Conservation (phyloP, 257 asterid species). For the Datura wrightii region DNA sequence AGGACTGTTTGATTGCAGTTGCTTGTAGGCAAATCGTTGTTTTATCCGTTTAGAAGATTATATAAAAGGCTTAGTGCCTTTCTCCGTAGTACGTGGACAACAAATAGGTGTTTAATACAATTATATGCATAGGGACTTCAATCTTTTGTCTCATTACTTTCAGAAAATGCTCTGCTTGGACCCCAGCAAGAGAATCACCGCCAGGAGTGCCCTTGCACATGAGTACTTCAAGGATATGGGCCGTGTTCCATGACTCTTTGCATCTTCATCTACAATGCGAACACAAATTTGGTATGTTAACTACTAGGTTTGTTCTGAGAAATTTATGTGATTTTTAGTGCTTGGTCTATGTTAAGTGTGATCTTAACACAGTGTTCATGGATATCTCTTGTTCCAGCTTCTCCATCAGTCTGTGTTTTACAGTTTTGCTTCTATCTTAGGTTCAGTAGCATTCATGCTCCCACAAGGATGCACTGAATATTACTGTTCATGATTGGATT, state of each 20-base stretch:
- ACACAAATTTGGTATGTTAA: conserved; percentile 63
- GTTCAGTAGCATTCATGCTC: background rate
- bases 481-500: background rate
- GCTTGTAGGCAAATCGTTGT: background rate
- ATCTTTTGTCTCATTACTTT: background rate
- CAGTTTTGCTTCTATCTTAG: background rate
- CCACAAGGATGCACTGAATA: background rate
- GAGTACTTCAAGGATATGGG: conserved; percentile 85
- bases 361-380: background rate
- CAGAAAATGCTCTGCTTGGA: conserved; percentile 72
- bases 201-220: conserved; percentile 86
- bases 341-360: background rate
- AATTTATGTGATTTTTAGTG: conserved; percentile 45
- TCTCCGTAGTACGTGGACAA: background rate
- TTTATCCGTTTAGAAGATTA: background rate
- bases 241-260: conserved; percentile 54
- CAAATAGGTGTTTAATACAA: background rate
- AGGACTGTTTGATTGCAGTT: background rate
- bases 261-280: conserved; percentile 42
- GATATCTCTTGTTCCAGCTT: background rate
- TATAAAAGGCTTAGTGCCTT: background rate
- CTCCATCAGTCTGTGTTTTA: background rate
- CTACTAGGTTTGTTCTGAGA: conserved; percentile 41
- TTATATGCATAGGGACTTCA: conserved; percentile 15
- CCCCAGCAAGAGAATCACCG: conserved; percentile 89